A percentile compares a stretch with the other conserved stretches of the same genome.
These are phyloP conservation scores for Bromus sterilis DNA, from an alignment of 176 grass and related monocot species.

Conservation along the genomic window DNA sequence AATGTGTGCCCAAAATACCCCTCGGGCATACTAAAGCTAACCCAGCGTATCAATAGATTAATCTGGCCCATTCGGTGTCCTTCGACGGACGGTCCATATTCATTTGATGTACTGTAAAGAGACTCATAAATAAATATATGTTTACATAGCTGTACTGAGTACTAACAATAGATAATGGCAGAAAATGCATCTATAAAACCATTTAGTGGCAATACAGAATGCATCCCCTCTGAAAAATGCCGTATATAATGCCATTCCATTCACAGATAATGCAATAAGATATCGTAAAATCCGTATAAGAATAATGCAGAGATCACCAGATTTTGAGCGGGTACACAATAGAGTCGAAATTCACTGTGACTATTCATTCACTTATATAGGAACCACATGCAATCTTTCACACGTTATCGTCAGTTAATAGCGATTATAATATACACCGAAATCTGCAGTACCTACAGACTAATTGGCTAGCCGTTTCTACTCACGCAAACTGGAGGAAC, in stretches of 20 bases:
- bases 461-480: slow-evolving; percentile 26
- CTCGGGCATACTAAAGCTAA: no score
- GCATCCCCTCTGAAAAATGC: background rate
- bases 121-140: no score
- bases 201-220: background rate
- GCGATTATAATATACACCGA: slow-evolving; percentile 39
- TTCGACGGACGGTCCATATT: no score
- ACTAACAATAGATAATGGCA: no score
- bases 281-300: background rate
- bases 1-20: no score
- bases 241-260: background rate
- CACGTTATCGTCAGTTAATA: slow-evolving; percentile 39
- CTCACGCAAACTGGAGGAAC: slow-evolving; percentile 29
- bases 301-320: background rate
- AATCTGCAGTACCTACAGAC: slow-evolving; percentile 20
- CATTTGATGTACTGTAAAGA: no score
- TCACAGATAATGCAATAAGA: background rate
- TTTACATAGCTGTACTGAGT: background rate
- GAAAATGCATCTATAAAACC: background rate
- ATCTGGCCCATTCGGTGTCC: no score
- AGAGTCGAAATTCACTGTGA: background rate
- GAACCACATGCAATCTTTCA: slow-evolving; percentile 29
- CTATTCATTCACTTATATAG: background rate
- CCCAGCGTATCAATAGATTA: no score
- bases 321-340: background rate